Evolutionary conservation across 2,329 filamentous ascomycete species (phyloP).

Genomic region (Rutstroemia sp.): DNA sequence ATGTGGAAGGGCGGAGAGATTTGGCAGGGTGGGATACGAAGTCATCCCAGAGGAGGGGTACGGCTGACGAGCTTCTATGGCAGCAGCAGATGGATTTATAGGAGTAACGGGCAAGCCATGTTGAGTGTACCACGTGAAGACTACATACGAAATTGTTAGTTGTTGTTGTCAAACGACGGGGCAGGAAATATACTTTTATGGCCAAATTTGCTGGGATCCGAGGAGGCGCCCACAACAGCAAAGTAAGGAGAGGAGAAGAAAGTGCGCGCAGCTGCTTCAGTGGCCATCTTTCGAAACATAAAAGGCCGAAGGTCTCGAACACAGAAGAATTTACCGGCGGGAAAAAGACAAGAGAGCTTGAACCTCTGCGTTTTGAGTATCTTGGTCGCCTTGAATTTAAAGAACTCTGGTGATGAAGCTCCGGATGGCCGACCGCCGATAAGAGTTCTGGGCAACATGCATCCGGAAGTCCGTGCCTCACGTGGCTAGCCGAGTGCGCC

Average conservation of each 20-base stretch:
- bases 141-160: slow-evolving; percentile 36
- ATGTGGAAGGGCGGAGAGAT: slow-evolving; percentile 56
- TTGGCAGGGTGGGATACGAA: slow-evolving; percentile 39
- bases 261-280: slow-evolving; percentile 62
- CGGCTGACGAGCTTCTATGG: slow-evolving; percentile 51
- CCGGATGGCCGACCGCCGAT: too few species aligned
- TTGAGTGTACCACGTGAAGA: slow-evolving; percentile 81
- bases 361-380: too few species aligned
- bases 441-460: too few species aligned
- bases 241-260: slow-evolving; percentile 79
- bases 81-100: slow-evolving; percentile 66
- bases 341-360: neutral
- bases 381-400: too few species aligned
- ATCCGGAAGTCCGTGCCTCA: too few species aligned
- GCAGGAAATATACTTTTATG: slow-evolving; percentile 60
- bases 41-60: neutral
- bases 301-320: neutral
- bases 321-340: neutral
- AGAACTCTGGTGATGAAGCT: too few species aligned
- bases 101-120: slow-evolving; percentile 73
- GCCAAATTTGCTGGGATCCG: slow-evolving; percentile 78
- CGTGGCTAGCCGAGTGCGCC: too few species aligned
- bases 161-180: neutral
- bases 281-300: slow-evolving; percentile 41
- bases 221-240: slow-evolving; percentile 85